Base-by-base conservation (phyloP, 2,329 filamentous ascomycete genomes). In the Scytalidium sp. region DNA sequence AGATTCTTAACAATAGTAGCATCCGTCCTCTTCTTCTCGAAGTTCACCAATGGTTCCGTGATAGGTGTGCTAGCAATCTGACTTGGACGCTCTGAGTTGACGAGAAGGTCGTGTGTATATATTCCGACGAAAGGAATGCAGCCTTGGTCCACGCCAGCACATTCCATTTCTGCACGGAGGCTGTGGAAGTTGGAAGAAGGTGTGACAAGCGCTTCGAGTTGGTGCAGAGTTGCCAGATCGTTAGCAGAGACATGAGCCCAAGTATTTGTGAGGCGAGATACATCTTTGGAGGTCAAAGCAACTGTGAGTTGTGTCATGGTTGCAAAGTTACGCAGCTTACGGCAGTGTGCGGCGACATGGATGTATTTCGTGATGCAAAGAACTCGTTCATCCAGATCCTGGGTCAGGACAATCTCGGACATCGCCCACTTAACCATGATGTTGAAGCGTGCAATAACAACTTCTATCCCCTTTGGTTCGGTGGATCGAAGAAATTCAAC, bases 391-490 rank as follows among this genome's bases (percentile, higher is more conserved):
- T 85, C 81, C 10, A 85, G 69, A 49, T 84, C 74, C 56, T 85
- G 80, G 0, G 88, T 94, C 43, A 94, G 75, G 8, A 94, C 79
- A 56, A 88, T 81, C 66, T 93, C 87, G 1, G 88, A 93, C 22
- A 91, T 80, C 22, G 83, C 85, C 89, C 89, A 94, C 66, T 93
- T 93, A 53, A 92, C 88, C 73, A 93, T 88, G 55, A 94, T 81
- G 66, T 94, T 94, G 74, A 94, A 94, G 44, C 89, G 85, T 8
- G 89, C 87, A 65, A 93, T 88, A 43, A 92, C 88, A 19, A 94
- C 85, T 63, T 93, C 88, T 32, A 94, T 86, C 13, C 89, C 89
- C 47, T 80, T 81, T 2, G 86, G 84, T 58, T 89, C 84, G 41
- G 84, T 79, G 45, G 84, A 84, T 46, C 85, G 82, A 39, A 93